Conservation (phyloP, 345 rosid genomes). For the Theobroma cacao region DNA sequence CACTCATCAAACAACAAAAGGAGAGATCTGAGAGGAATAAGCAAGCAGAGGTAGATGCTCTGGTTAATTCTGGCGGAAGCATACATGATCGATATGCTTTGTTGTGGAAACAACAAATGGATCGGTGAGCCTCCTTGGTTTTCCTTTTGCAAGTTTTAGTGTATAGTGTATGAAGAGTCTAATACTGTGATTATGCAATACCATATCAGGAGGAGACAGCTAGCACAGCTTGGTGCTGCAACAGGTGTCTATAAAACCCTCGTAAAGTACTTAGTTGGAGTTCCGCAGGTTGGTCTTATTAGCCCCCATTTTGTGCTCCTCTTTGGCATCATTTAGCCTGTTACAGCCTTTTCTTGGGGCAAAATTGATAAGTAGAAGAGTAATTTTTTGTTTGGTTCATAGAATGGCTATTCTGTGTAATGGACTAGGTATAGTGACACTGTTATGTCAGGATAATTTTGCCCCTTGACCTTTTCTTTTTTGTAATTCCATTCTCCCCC, state of each 20-base stretch:
- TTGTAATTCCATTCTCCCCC: too few species aligned
- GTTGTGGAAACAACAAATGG: constrained; percentile 97
- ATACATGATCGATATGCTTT: constrained; percentile 77
- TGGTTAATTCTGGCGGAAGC: constrained; percentile 74
- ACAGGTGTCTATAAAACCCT: constrained; percentile 98
- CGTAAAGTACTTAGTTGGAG: constrained; percentile 96
- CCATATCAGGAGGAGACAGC: constrained; percentile 74
- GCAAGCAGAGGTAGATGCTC: constrained; percentile 89
- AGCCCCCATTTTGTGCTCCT: not conserved
- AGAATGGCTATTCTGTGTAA: not conserved
- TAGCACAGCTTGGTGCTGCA: constrained; percentile 96
- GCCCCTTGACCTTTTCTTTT: not conserved
- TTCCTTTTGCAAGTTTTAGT: constrained; percentile 10
- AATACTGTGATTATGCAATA: constrained; percentile 15
- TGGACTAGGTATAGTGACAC: not conserved
- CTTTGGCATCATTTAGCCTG: constrained; percentile 1
- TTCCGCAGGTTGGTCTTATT: constrained; percentile 77
- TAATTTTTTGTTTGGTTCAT: not conserved
- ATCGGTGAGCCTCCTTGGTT: constrained; percentile 50
- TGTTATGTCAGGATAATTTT: not conserved
- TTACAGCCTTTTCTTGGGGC: not conserved
- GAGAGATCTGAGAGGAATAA: constrained; percentile 98
- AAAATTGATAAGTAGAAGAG: constrained; percentile 4
- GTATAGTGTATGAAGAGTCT: constrained; percentile 15
- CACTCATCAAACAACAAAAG: constrained; percentile 78